A percentile compares a stretch with the other conserved stretches of the same genome.
phyloP scores from a whole-genome alignment of 768 basidiomycete genomes.

The Serendipita indica region DNA sequence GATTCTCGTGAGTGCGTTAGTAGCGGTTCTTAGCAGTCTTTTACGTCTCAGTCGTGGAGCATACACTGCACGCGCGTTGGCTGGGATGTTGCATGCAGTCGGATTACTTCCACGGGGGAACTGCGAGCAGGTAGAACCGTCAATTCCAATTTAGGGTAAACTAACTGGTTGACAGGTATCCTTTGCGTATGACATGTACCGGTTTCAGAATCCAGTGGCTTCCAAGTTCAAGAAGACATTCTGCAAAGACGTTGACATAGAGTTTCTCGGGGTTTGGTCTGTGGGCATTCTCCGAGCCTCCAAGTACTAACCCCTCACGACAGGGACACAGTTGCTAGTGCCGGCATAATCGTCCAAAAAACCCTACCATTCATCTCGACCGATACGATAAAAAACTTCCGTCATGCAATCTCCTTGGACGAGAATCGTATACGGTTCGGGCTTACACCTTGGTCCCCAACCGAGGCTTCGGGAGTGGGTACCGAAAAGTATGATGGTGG shows the following conservation, averaged over 20 bases:
- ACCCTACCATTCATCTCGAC: constrained; percentile 58
- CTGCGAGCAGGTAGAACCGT: constrained; percentile 34
- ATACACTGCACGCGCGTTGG: constrained; percentile 60
- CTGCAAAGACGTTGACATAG: constrained; percentile 48
- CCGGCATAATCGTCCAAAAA: constrained; percentile 47
- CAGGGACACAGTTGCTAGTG: constrained; percentile 71
- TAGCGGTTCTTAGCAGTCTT: not conserved
- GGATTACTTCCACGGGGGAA: not conserved
- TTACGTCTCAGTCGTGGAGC: constrained; percentile 34
- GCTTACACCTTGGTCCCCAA: constrained; percentile 17
- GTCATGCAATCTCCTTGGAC: constrained; percentile 65
- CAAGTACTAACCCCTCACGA: too few relatives aligned
- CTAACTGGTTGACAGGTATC: constrained; percentile 15
- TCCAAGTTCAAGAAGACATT: constrained; percentile 61
- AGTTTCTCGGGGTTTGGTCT: constrained; percentile 69
- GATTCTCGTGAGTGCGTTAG: constrained; percentile 40
- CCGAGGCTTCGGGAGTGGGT: constrained; percentile 14
- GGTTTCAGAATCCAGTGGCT: constrained; percentile 18
- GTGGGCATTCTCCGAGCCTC: constrained; percentile 14
- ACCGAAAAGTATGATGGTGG: constrained; percentile 13
- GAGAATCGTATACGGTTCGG: constrained; percentile 53
- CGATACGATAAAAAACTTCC: constrained; percentile 47
- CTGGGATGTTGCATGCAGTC: constrained; percentile 41
- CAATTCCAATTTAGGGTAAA: constrained; percentile 14
- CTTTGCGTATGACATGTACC: constrained; percentile 64